A percentile compares a stretch with the other conserved stretches of the same genome.
Conservation (phyloP, 768 basidiomycete species). For the Podaxis sp. region DNA sequence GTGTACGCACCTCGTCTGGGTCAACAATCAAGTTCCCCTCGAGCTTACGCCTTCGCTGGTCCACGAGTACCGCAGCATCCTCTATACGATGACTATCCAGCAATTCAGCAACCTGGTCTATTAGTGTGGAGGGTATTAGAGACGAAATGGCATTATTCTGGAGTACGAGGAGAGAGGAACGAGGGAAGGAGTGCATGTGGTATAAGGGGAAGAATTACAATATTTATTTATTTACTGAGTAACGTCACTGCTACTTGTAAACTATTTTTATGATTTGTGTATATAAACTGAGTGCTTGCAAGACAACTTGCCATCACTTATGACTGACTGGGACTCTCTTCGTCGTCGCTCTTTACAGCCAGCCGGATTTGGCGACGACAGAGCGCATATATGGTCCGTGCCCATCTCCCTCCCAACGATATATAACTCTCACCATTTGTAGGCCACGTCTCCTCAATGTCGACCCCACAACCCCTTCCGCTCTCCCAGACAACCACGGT, state of each 20-base stretch:
- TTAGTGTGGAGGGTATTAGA: slow-evolving; percentile 68
- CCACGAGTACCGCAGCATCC: slow-evolving; percentile 63
- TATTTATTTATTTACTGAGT: neutral
- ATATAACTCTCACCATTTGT: neutral
- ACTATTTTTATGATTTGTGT: too few species aligned
- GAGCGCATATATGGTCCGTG: slow-evolving; percentile 57
- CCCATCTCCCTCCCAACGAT: neutral
- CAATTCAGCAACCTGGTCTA: slow-evolving; percentile 70
- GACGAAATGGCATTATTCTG: slow-evolving; percentile 60
- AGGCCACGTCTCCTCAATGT: slow-evolving; percentile 31
- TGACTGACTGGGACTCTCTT: slow-evolving; percentile 46
- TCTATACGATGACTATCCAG: slow-evolving; percentile 63
- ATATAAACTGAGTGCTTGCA: too few species aligned
- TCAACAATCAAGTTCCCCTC: slow-evolving; percentile 52
- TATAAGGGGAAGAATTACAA: neutral
- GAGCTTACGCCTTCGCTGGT: slow-evolving; percentile 58
- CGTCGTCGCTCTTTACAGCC: slow-evolving; percentile 49
- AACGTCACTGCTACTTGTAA: neutral
- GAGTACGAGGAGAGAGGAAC: slow-evolving; percentile 67
- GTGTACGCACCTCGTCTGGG: slow-evolving; percentile 50
- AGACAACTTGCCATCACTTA: neutral
- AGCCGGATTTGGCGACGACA: slow-evolving; percentile 63
- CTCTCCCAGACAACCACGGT: neutral
- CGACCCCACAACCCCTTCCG: neutral
- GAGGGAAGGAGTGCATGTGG: slow-evolving; percentile 44